Evolutionary conservation across 495 filamentous ascomycete species (phyloP), one percentile per base, ranked within the genome.

Genomic region (Podospora australis): DNA sequence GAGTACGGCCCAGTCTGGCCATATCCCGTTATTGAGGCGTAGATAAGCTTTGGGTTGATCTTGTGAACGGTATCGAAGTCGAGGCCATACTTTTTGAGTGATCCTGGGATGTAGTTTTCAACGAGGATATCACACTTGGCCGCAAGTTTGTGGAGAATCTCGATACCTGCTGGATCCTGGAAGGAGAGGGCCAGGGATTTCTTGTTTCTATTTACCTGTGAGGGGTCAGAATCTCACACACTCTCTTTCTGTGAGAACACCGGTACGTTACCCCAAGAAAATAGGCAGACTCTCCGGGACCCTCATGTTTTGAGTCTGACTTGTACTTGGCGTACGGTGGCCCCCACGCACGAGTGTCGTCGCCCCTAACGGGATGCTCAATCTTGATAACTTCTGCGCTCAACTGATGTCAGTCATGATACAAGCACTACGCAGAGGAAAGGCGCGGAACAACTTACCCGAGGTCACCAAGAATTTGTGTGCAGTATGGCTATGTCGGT

Each of bases 321-420:
- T 66, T 67, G 59, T 92, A 88, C 39, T 78, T 77, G 22, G 92
- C 92, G 70, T 91, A 97, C 23, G 92, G 92, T 19, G 92, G 92
- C 1, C 92, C 92, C 92, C 92, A 98, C 39, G 90, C 89, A 50
- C 92, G 73, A 19, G 92, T 98, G 64, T 98, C 92, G 60, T 98
- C 92, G 23, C 92, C 92, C 30, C 87, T 77, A 0, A 75, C 79
- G 4, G 92, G 94, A 66, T 98, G 94, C 64, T 98, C 92, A 44
- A 97, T 78, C 64, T 98, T 98, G 68, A 98, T 96, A 2, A 98
- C 80, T 53, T 97, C 91, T 47, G 92, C 92, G 39, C 91, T 96
- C 29, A 38, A 59, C 53, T 49, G 58, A 46, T 56, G 51, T 61
- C 55, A 63, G 50, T 34, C 39, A 17, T 1, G 21, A 24, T 2